Base-by-base conservation (phyloP, 495 filamentous ascomycete genomes). In the Penicillium herquei region DNA sequence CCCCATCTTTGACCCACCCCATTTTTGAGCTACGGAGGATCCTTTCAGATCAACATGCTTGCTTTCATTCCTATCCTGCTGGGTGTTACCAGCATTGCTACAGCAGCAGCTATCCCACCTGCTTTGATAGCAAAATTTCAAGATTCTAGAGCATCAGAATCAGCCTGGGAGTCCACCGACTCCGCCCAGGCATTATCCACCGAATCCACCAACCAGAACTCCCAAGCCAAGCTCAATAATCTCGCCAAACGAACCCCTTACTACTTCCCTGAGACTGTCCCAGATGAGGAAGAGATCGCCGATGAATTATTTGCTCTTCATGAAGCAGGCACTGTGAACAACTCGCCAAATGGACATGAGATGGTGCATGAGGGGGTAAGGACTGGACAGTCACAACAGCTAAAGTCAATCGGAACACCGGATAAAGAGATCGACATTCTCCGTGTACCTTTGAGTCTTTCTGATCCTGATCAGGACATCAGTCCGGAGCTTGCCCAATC, bases 231-330 rank as follows among this genome's bases (percentile, higher is more conserved):
- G 11, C 7, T 21, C 9, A 9, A 40, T 3, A 33, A 21, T 30
- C 21, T 60, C 13, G 37, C 13, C 40, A 53, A 51, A 63, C 48
- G 49, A 51, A 37, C 14, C 17, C 52, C 57, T 12, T 64, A 54
- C 32, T 66, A 58, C 34, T 64, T 63, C 39, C 60, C 57, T 4
- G 63, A 66, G 17, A 63, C 61, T 4, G 16, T 64, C 0, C 57
- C 55, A 1, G 63, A 66, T 17, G 42, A 55, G 9, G 45, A 54
- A 1, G 61, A 64, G 45, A 39, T 64, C 37, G 52, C 51, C 32
- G 49, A 30, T 6, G 21, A 26, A 7, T 13, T 58, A 33, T 43
- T 39, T 7, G 39, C 57, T 8, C 48, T 64, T 49, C 63, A 57
- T 30, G 60, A 66, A 26, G 57, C 63, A 9, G 61, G 57, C 13